phyloP scores from a whole-genome alignment of 768 basidiomycete genomes.

The Serendipita vermifera region DNA sequence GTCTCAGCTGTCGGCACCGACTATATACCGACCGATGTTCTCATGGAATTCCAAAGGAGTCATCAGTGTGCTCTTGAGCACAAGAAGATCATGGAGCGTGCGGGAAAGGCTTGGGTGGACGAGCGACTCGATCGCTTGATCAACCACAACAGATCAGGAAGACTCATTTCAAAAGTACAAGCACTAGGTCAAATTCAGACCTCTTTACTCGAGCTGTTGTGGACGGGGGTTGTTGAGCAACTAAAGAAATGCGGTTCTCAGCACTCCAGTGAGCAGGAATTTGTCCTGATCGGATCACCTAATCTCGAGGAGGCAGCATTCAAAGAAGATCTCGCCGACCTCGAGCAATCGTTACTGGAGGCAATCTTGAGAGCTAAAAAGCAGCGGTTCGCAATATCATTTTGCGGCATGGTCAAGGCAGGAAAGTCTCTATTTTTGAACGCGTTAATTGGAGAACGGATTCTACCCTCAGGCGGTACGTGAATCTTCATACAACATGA shows the following conservation, averaged over 20 bases:
- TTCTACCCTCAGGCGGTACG: neutral
- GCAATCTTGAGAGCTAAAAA: neutral
- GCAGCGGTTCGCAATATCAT: neutral
- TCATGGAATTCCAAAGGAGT: neutral
- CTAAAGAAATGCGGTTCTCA: neutral
- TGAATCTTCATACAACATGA: neutral
- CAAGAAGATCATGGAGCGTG: neutral
- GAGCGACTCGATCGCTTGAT: neutral
- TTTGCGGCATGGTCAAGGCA: slow-evolving; percentile 6
- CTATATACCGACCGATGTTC: neutral
- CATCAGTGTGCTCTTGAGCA: neutral
- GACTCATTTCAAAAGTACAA: neutral
- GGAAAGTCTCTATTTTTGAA: neutral
- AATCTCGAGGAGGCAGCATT: neutral
- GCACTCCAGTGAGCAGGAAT: neutral
- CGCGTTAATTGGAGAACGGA: neutral
- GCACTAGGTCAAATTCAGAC: neutral
- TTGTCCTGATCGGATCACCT: too few species aligned
- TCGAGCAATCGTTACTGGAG: neutral
- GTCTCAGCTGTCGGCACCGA: neutral
- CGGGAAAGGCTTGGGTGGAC: neutral
- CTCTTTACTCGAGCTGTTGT: neutral
- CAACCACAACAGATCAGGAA: neutral
- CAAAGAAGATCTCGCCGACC: neutral
- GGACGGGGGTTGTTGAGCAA: neutral